A percentile compares a stretch with the other conserved stretches of the same genome.
Conservation (phyloP, 345 rosid genomes). For the Citrus cavaleriei region DNA sequence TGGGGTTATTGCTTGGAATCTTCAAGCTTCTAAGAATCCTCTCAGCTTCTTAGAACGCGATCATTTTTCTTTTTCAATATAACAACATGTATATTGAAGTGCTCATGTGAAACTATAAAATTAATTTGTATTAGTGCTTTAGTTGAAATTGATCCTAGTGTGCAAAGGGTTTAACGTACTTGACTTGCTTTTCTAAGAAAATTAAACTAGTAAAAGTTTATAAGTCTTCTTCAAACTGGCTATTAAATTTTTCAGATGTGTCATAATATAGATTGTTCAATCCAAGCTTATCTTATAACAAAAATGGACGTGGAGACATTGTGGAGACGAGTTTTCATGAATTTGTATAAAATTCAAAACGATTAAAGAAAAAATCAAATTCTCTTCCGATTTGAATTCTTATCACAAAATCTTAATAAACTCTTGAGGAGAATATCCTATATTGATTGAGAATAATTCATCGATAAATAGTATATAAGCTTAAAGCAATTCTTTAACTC, state of each 20-base stretch:
- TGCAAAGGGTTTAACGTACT: too few relatives aligned
- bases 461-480: too few relatives aligned
- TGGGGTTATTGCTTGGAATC: background rate
- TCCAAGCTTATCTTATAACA: background rate
- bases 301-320: background rate
- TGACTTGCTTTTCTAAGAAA: too few relatives aligned
- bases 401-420: too few relatives aligned
- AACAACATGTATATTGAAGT: background rate
- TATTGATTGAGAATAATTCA: rapidly evolving
- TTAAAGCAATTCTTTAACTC: too few relatives aligned
- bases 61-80: too few relatives aligned
- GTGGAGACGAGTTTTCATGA: background rate
- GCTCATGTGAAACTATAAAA: background rate
- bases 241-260: background rate
- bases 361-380: background rate
- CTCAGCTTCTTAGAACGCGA: background rate
- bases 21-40: conserved; percentile 16
- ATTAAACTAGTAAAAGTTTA: background rate
- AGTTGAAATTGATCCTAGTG: too few relatives aligned
- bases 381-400: too few relatives aligned
- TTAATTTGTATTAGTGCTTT: background rate
- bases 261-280: background rate
- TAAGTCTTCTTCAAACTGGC: background rate
- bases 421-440: too few relatives aligned
- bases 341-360: too few relatives aligned